Conservation (phyloP, 768 basidiomycete genomes). For the Leccinum olivaceopallidum region DNA sequence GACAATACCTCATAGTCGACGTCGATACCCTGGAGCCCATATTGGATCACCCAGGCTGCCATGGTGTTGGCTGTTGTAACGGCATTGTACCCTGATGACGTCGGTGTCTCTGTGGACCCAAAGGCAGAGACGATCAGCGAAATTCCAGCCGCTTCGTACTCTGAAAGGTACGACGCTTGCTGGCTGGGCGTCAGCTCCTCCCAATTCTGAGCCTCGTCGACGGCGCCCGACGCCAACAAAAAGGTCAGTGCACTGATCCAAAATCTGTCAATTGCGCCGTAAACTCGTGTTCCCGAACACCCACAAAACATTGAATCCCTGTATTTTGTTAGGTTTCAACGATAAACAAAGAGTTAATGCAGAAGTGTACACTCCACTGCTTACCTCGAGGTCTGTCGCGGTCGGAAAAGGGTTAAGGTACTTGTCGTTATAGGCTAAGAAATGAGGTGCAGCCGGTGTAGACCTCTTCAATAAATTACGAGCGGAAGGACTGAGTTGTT, state of each 20-base stretch:
- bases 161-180: slow-evolving; percentile 42
- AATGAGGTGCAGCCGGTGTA: slow-evolving; percentile 49
- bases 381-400: slow-evolving; percentile 44
- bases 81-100: slow-evolving; percentile 41
- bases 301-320: slow-evolving; percentile 39
- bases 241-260: slow-evolving; percentile 41
- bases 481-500: slow-evolving; percentile 21
- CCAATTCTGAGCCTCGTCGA: slow-evolving; percentile 50
- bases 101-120: slow-evolving; percentile 45
- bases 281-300: background rate
- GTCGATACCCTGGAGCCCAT: slow-evolving; percentile 50
- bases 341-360: background rate
- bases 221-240: slow-evolving; percentile 39
- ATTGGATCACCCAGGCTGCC: slow-evolving; percentile 48
- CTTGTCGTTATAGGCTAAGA: slow-evolving; percentile 40
- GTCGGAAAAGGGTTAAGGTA: slow-evolving; percentile 47
- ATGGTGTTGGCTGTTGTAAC: slow-evolving; percentile 42
- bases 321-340: background rate
- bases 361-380: background rate
- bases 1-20: slow-evolving; percentile 50
- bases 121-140: slow-evolving; percentile 58
- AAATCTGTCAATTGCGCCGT: background rate
- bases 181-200: slow-evolving; percentile 35
- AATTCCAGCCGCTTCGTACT: slow-evolving; percentile 55
- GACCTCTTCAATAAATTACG: slow-evolving; percentile 23